phyloP scores from a whole-genome alignment of 1,284 basidiomycete genomes.

The Cutaneotrichosporon curvatum region DNA sequence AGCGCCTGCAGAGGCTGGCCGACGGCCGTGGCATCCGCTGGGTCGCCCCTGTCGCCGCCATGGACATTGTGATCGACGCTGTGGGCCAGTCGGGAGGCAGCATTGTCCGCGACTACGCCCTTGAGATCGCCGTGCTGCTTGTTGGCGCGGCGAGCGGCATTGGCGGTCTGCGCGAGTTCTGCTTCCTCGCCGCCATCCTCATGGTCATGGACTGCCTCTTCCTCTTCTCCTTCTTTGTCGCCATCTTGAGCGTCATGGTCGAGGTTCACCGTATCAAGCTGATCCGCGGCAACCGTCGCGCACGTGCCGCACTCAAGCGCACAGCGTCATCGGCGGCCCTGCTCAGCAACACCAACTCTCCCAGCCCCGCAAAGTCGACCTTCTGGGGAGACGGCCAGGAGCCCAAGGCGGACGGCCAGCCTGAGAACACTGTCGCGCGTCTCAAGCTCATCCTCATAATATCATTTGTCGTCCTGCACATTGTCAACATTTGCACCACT shows the following conservation, averaged over 20 bases:
- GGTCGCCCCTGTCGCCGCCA: slow-evolving; percentile 58
- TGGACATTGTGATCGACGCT: slow-evolving; percentile 75
- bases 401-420: slow-evolving; percentile 13
- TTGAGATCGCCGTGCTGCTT: slow-evolving; percentile 83
- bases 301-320: slow-evolving; percentile 19
- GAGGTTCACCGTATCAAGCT: slow-evolving; percentile 63
- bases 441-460: slow-evolving; percentile 86
- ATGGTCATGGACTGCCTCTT: slow-evolving; percentile 80
- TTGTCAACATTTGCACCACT: slow-evolving; percentile 88
- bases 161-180: slow-evolving; percentile 87
- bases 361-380: slow-evolving; percentile 6
- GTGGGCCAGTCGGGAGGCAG: slow-evolving; percentile 69
- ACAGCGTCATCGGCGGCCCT: slow-evolving; percentile 13
- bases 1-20: slow-evolving; percentile 42
- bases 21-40: slow-evolving; percentile 48
- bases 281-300: slow-evolving; percentile 46
- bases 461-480: slow-evolving; percentile 79
- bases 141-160: slow-evolving; percentile 83
- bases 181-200: slow-evolving; percentile 74
- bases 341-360: slow-evolving; percentile 8
- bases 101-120: slow-evolving; percentile 84
- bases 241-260: slow-evolving; percentile 86
- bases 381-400: slow-evolving; percentile 9
- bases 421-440: slow-evolving; percentile 71
- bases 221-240: slow-evolving; percentile 83